Conservation (phyloP, 768 basidiomycete species). For the Amanita rimosa region DNA sequence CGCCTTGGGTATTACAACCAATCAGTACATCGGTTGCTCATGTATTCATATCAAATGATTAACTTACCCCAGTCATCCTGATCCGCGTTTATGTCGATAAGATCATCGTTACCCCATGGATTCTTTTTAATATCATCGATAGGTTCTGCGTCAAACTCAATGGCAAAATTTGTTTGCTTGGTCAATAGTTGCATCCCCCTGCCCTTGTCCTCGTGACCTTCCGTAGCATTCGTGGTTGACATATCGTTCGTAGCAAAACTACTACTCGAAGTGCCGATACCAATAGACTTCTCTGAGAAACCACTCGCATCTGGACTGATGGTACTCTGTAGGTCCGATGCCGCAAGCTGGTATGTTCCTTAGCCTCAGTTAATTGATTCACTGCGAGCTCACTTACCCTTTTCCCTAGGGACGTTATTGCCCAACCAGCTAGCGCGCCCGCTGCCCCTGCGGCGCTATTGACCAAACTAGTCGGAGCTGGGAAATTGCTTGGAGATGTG, state of each 20-base stretch:
- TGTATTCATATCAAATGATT: conserved; percentile 8
- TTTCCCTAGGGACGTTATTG: conserved; percentile 81
- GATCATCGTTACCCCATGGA: conserved; percentile 66
- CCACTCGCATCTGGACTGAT: conserved; percentile 37
- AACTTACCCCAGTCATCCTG: conserved; percentile 89
- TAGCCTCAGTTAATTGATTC: neutral
- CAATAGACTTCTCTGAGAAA: conserved; percentile 10
- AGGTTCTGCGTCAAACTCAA: conserved; percentile 36
- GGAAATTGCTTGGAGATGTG: conserved; percentile 13
- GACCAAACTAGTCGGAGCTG: conserved; percentile 46
- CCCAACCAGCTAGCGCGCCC: conserved; percentile 90
- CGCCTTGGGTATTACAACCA: conserved; percentile 29
- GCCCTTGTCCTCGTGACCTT: conserved; percentile 10
- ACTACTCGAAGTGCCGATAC: neutral
- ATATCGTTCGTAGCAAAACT: neutral
- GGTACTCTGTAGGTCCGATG: conserved; percentile 60
- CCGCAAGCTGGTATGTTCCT: conserved; percentile 41
- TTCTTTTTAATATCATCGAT: conserved; percentile 29
- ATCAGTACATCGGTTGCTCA: conserved; percentile 1
- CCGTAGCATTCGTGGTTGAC: neutral
- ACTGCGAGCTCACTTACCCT: conserved; percentile 34
- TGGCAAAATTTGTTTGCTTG: conserved; percentile 28
- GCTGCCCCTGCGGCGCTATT: conserved; percentile 88
- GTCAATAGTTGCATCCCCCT: conserved; percentile 58
- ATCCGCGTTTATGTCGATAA: conserved; percentile 92